Percentiles rank a stretch among this genome's conserved stretches.
Evolutionary conservation across 192 early-diverging fungal species (phyloP).

Genomic region (Powellomyces hirtus): DNA sequence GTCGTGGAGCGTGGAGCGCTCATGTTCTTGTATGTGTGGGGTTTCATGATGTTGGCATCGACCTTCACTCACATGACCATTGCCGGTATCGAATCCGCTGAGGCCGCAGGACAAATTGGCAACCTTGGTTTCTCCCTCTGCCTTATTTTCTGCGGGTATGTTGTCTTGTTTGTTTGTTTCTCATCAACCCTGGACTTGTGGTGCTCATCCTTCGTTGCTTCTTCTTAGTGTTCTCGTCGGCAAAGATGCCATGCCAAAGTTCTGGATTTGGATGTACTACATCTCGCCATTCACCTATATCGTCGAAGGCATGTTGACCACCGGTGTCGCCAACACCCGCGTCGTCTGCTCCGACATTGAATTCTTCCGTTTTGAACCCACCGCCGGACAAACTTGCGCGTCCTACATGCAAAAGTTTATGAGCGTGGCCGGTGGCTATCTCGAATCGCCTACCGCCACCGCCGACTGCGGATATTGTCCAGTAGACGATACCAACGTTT

Average conservation of each 20-base stretch:
- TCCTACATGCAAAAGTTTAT: slow-evolving; percentile 14
- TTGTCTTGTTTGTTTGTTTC: no score
- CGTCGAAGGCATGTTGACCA: not conserved
- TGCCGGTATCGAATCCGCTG: slow-evolving; percentile 14
- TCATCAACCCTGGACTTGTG: no score
- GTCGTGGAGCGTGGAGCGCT: slow-evolving; percentile 2
- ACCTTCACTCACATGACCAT: slow-evolving; percentile 9
- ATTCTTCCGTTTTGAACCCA: not conserved
- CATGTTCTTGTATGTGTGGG: slow-evolving; percentile 5
- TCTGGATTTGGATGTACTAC: slow-evolving; percentile 1
- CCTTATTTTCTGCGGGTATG: slow-evolving; percentile 23
- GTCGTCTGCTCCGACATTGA: not conserved
- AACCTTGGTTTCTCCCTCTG: slow-evolving; percentile 12
- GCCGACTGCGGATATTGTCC: slow-evolving; percentile 20
- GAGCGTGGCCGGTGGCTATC: slow-evolving; percentile 41
- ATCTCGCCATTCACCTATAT: slow-evolving; percentile 2
- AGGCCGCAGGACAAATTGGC: slow-evolving; percentile 6
- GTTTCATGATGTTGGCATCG: slow-evolving; percentile 5
- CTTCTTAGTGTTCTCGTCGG: not conserved
- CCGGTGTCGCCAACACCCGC: not conserved
- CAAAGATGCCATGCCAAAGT: not conserved
- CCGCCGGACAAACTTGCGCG: slow-evolving; percentile 4
- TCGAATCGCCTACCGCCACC: slow-evolving; percentile 39
- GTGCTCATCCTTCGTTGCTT: no score
- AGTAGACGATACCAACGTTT: slow-evolving; percentile 7